Evolutionary conservation across 805 yeast species (phyloP).

Genomic region (Kodamaea fukazawae): DNA sequence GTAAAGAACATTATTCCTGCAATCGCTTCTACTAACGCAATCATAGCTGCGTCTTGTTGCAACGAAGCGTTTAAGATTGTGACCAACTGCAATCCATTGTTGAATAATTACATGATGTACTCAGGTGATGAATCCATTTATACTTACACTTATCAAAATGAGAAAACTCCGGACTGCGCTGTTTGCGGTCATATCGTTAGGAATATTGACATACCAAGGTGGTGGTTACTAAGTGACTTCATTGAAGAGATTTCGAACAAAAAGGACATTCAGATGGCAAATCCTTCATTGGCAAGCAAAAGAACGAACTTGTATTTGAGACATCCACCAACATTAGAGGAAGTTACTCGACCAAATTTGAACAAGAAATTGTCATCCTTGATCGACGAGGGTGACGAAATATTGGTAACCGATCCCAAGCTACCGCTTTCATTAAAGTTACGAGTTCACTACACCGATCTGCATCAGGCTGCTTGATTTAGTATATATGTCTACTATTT

Average conservation of each 20-base stretch:
- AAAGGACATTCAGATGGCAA: constrained; percentile 31
- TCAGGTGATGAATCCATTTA: constrained; percentile 80
- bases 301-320: constrained; percentile 42
- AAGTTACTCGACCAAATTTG: constrained; percentile 46
- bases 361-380: constrained; percentile 30
- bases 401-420: constrained; percentile 51
- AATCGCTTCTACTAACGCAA: constrained; percentile 89
- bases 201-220: constrained; percentile 20
- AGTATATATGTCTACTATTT: too few species aligned
- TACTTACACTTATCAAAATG: constrained; percentile 67
- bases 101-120: constrained; percentile 81
- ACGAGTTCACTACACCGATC: constrained; percentile 2
- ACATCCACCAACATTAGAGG: constrained; percentile 46
- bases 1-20: constrained; percentile 92
- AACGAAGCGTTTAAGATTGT: constrained; percentile 81
- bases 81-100: constrained; percentile 62
- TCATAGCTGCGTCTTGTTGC: constrained; percentile 85
- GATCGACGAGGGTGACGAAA: constrained; percentile 44
- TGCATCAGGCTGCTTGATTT: too few species aligned
- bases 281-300: constrained; percentile 48
- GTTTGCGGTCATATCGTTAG: constrained; percentile 62
- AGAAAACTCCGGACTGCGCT: constrained; percentile 60
- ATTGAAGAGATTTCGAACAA: constrained; percentile 37
- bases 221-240: constrained; percentile 37
- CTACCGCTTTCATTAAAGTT: constrained; percentile 43